A percentile compares a stretch with the other conserved stretches of the same genome.
phyloP scores from a whole-genome alignment of 1,139 yeast species.

The Petasospora fabianii region DNA sequence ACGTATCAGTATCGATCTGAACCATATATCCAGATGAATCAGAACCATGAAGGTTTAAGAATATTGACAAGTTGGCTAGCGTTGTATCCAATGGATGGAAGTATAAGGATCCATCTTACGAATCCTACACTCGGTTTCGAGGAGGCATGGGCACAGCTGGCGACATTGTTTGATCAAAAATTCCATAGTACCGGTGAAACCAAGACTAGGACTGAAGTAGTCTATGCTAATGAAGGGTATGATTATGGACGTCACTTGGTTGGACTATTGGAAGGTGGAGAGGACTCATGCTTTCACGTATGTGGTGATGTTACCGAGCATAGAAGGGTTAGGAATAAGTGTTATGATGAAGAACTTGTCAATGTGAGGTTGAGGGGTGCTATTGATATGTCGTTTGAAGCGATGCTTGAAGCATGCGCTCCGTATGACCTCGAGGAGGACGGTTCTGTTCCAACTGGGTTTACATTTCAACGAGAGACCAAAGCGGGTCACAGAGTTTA shows the following conservation, averaged over 20 bases:
- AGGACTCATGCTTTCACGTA: conserved; percentile 31
- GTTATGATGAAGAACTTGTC: conserved; percentile 23
- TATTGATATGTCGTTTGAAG: conserved; percentile 33
- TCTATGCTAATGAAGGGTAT: conserved; percentile 7
- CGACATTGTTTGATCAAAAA: conserved; percentile 32
- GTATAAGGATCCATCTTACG: conserved; percentile 39
- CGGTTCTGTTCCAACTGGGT: conserved; percentile 20
- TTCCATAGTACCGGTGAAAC: conserved; percentile 35
- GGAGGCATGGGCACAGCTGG: conserved; percentile 46
- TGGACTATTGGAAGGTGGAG: neutral
- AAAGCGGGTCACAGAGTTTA: conserved; percentile 29
- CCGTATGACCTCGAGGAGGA: conserved; percentile 29
- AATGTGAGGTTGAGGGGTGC: conserved; percentile 41
- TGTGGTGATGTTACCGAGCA: conserved; percentile 28
- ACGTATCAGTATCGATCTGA: conserved; percentile 50
- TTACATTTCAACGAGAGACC: conserved; percentile 27
- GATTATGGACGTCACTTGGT: conserved; percentile 1
- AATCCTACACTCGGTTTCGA: conserved; percentile 53
- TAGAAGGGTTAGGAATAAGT: conserved; percentile 10
- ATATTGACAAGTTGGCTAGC: conserved; percentile 34
- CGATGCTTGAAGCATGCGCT: conserved; percentile 6
- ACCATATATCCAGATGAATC: conserved; percentile 43
- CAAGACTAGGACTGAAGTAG: conserved; percentile 24
- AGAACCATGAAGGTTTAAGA: conserved; percentile 42
- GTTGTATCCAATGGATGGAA: conserved; percentile 39